These are phyloP conservation scores for Penicillium canariense DNA, from an alignment of 495 filamentous ascomycete genomes.

Conservation along the genomic window DNA sequence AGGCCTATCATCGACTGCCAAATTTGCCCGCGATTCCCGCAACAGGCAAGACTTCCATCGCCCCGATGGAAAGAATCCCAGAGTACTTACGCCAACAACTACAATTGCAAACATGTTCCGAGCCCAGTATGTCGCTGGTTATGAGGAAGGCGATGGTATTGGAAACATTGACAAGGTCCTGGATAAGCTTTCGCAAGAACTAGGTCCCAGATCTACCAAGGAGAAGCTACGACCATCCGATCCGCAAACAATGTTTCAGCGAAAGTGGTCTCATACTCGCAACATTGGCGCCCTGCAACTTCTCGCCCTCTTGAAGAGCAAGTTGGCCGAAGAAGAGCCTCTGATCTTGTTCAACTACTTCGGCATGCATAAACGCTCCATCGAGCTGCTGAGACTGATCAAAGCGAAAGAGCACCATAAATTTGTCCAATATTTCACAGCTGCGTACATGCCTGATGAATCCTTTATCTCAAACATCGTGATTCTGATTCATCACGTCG, in stretches of 20 bases:
- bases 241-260: constrained; percentile 18
- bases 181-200: constrained; percentile 25
- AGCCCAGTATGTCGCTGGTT: constrained; percentile 17
- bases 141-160: constrained; percentile 17
- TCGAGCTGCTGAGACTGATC: constrained; percentile 29
- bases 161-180: constrained; percentile 23
- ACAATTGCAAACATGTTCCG: constrained; percentile 26
- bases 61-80: constrained; percentile 26
- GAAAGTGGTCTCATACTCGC: constrained; percentile 24
- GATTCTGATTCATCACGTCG: constrained; percentile 26
- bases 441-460: constrained; percentile 30
- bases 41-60: constrained; percentile 17
- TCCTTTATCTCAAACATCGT: constrained; percentile 28
- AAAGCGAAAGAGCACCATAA: constrained; percentile 27
- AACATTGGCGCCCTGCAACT: constrained; percentile 28
- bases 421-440: constrained; percentile 30
- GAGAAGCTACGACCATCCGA: constrained; percentile 16
- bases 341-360: constrained; percentile 31
- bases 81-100: constrained; percentile 23
- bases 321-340: constrained; percentile 31
- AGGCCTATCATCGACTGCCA: constrained; percentile 25
- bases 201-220: constrained; percentile 10
- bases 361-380: constrained; percentile 31
- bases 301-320: constrained; percentile 27
- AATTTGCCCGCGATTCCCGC: constrained; percentile 28